Evolutionary conservation across 2,329 filamentous ascomycete genomes (phyloP), one percentile per base, ranked within the genome.

Genomic region (Furcasterigmium furcatum): DNA sequence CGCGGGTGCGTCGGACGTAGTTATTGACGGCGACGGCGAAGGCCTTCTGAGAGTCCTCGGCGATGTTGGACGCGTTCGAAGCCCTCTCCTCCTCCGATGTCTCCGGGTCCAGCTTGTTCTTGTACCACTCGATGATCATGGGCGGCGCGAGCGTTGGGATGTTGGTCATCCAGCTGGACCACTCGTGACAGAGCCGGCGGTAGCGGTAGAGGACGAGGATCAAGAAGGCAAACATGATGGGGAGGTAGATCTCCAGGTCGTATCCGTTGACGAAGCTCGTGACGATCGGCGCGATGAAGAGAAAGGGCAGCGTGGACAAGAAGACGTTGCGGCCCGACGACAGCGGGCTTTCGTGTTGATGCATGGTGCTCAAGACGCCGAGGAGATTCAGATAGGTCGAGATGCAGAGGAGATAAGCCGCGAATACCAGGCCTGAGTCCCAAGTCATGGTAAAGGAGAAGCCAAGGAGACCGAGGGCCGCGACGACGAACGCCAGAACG

Each of bases 301-400:
- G 66, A 1, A 80, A 67, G 0, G 79, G 77, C 27, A 84, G 71
- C 27, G 76, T 76, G 14, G 65, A 58, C 50, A 80, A 76, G 40
- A 83, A 76, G 3, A 77, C 62, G 38, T 71, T 75, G 20, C 80
- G 73, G 1, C 79, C 79, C n/a, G 77, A 81, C 6, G 76, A 67
- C 48, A 81, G 74, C 2, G 68, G 66, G n/a, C 75, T 76, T 6
- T 73, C 74, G 0, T 71, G 73, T 46, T 79, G 72, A 48, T 80
- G 73, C 64, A 73, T 74, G 19, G 70, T 74, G n/a, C 72, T 67
- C 49, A 76, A 66, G n/a, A 49, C 70, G 41, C 79, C 79, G 38
- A 85, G 68, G 2, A 79, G 59, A 14, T 76, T 77, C 32, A 85
- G 70, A 55, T 84, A 84, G 3, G 77, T 72, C 7, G 80, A 79